A percentile compares a stretch with the other conserved stretches of the same genome.
phyloP scores from a whole-genome alignment of 768 basidiomycete species.

The Suillus fuscotomentosus region DNA sequence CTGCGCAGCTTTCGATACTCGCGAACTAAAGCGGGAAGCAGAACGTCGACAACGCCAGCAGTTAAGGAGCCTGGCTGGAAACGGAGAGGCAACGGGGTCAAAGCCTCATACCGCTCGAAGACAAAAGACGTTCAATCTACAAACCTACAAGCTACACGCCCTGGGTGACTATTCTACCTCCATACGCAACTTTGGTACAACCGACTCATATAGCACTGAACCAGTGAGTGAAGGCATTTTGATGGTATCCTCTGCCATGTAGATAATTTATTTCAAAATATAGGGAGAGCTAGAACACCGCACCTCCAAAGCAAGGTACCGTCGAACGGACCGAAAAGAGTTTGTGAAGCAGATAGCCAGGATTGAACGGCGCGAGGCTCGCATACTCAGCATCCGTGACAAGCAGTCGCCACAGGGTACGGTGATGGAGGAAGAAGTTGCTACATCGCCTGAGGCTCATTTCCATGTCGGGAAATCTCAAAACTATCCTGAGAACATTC shows the following conservation, averaged over 20 bases:
- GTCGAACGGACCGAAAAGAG: slow-evolving; percentile 3
- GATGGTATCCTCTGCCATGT: too few relatives aligned
- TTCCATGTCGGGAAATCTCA: slow-evolving; percentile 13
- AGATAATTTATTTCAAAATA: too few relatives aligned
- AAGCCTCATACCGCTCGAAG: not conserved
- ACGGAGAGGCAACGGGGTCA: not conserved
- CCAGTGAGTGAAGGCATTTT: slow-evolving; percentile 17
- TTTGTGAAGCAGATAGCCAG: not conserved
- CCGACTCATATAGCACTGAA: slow-evolving; percentile 33
- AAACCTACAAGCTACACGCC: slow-evolving; percentile 32
- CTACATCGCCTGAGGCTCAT: too few relatives aligned
- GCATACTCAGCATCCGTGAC: not conserved
- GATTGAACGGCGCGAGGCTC: not conserved
- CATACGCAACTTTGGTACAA: slow-evolving; percentile 31
- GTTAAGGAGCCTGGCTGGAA: not conserved
- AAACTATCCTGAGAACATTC: not conserved
- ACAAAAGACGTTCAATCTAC: slow-evolving; percentile 23
- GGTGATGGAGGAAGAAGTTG: too few relatives aligned
- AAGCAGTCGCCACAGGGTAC: not conserved
- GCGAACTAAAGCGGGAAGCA: slow-evolving; percentile 14
- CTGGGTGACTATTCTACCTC: slow-evolving; percentile 28
- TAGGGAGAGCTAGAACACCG: slow-evolving; percentile 19
- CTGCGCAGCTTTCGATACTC: slow-evolving; percentile 19
- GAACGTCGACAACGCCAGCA: not conserved
- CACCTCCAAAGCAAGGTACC: slow-evolving; percentile 9